A percentile compares a stretch with the other conserved stretches of the same genome.
phyloP scores from a whole-genome alignment of 176 grass and related monocot genomes.

The Phoenix roebelenii region DNA sequence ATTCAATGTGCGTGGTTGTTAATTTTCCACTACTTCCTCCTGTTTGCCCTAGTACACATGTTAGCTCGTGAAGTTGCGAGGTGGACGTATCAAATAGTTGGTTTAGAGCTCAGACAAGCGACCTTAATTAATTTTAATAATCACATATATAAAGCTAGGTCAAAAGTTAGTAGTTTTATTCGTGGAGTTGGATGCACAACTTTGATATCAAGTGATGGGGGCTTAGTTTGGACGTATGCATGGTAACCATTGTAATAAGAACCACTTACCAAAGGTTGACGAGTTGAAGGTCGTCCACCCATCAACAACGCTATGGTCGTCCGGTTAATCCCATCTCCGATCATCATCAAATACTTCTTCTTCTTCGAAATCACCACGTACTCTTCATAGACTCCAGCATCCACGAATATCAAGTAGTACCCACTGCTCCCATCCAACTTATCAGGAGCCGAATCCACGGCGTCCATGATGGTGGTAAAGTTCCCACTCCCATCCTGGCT shows the following conservation, averaged over 20 bases:
- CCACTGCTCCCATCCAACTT: constrained; percentile 31
- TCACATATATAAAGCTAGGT: too few relatives aligned
- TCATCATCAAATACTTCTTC: constrained; percentile 22
- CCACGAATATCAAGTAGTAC: constrained; percentile 33
- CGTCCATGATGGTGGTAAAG: constrained; percentile 41
- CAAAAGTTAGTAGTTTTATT: too few relatives aligned
- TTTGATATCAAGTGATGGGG: too few relatives aligned
- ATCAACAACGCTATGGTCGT: constrained; percentile 10
- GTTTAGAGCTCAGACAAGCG: too few relatives aligned
- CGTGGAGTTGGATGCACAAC: too few relatives aligned
- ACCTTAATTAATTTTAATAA: too few relatives aligned
- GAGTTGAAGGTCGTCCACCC: constrained; percentile 22
- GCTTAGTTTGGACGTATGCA: too few relatives aligned
- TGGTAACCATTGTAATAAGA: background rate
- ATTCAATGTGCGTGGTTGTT: too few relatives aligned
- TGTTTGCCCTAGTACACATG: too few relatives aligned
- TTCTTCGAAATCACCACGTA: constrained; percentile 4
- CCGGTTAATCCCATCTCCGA: constrained; percentile 17
- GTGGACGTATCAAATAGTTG: too few relatives aligned
- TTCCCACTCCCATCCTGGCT: constrained; percentile 44
- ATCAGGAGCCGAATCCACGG: background rate
- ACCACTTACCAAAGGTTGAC: constrained; percentile 8
- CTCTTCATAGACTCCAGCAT: constrained; percentile 15
- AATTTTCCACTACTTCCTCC: too few relatives aligned
- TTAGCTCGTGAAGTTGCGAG: too few relatives aligned